Evolutionary conservation across 768 basidiomycete genomes (phyloP).

Genomic region (Austroboletus festivus): DNA sequence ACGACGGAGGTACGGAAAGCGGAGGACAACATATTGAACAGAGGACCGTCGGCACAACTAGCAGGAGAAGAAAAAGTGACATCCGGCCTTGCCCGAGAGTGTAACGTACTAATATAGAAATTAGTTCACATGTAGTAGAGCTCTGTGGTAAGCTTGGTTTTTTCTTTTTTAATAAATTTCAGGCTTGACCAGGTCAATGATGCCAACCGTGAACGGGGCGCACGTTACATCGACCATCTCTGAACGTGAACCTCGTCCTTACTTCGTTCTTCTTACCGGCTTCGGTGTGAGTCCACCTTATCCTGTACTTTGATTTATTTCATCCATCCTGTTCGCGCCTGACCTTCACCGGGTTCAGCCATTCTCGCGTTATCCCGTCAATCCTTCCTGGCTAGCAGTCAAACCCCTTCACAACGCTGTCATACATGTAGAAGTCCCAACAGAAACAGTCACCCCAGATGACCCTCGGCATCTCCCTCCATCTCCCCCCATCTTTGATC

Average conservation of each 20-base stretch:
- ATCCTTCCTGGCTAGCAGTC: constrained; percentile 74
- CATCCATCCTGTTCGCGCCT: constrained; percentile 16
- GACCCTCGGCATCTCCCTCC: constrained; percentile 11
- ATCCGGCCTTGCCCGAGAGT: constrained; percentile 4
- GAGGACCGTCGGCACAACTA: too few species aligned
- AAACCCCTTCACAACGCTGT: constrained; percentile 56
- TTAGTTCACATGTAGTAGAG: neutral
- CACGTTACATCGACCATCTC: constrained; percentile 11
- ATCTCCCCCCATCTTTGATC: constrained; percentile 3
- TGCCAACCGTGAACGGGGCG: constrained; percentile 31
- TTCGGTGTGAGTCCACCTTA: constrained; percentile 47
- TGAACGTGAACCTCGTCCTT: constrained; percentile 33
- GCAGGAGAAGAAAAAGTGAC: constrained; percentile 1
- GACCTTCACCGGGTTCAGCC: constrained; percentile 40
- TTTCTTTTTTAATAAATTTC: too few species aligned
- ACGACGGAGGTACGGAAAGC: constrained; percentile 49
- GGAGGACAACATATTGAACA: constrained; percentile 53
- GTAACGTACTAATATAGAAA: neutral
- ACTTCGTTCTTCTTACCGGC: constrained; percentile 48
- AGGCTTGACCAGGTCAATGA: too few species aligned
- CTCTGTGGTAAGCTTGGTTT: too few species aligned
- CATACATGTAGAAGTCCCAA: constrained; percentile 39
- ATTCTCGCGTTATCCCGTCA: constrained; percentile 51
- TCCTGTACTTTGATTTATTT: constrained; percentile 21
- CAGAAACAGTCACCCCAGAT: constrained; percentile 17